These are phyloP conservation scores for Alternaria triticina DNA, from an alignment of 2,329 filamentous ascomycete genomes.

Conservation along the genomic window DNA sequence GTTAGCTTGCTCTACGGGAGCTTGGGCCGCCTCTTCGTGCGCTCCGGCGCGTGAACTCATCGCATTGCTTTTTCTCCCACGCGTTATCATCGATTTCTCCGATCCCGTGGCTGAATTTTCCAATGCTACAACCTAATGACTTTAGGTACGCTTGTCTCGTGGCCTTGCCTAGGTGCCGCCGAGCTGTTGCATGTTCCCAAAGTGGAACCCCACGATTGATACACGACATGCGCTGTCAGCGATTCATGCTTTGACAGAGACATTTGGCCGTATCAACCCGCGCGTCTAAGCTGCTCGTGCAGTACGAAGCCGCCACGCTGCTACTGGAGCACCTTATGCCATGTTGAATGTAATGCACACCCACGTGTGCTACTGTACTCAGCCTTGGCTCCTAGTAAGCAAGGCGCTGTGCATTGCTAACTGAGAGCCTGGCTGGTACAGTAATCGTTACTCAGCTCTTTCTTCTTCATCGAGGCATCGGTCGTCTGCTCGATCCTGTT, in stretches of 20 bases:
- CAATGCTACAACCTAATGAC: neutral
- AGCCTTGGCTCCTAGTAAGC: neutral
- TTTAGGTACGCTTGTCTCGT: neutral
- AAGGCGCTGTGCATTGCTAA: neutral
- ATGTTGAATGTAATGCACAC: neutral
- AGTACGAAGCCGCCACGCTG: neutral
- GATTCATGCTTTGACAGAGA: conserved; percentile 32
- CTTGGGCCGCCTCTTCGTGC: conserved; percentile 16
- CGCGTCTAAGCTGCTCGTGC: neutral
- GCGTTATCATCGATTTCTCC: neutral
- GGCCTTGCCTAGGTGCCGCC: neutral
- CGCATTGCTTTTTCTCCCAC: neutral
- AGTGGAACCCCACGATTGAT: conserved; percentile 6
- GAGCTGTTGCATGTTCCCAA: neutral
- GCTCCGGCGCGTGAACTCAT: conserved; percentile 1
- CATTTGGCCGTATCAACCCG: neutral
- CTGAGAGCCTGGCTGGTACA: neutral
- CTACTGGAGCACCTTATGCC: conserved; percentile 1
- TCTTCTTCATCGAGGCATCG: neutral
- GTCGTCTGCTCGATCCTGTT: neutral
- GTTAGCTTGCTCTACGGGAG: conserved; percentile 12
- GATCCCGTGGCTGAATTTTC: neutral
- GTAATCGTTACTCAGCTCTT: conserved; percentile 24
- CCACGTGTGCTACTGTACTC: neutral
- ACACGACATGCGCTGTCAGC: conserved; percentile 36